phyloP scores from a whole-genome alignment of 768 basidiomycete genomes.

The Pulveroboletus frians region DNA sequence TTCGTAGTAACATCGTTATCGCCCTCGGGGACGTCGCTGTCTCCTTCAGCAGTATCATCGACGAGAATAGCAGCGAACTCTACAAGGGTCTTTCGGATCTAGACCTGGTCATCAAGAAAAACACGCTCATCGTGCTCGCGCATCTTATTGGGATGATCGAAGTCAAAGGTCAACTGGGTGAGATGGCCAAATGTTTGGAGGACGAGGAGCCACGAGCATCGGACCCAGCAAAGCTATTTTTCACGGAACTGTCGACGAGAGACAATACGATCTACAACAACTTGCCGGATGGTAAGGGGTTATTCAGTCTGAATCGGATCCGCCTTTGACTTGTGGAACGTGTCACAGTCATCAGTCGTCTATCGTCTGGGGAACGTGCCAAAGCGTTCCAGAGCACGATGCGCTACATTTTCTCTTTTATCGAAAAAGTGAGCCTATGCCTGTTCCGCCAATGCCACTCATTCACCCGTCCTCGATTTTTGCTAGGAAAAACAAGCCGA shows the following conservation, averaged over 20 bases:
- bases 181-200: constrained; percentile 99
- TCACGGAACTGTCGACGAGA: constrained; percentile 91
- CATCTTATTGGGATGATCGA: constrained; percentile 99
- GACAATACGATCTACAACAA: constrained; percentile 99
- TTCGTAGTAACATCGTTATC: constrained; percentile 95
- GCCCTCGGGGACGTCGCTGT: constrained; percentile 97
- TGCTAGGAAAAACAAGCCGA: constrained; percentile 95
- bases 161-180: constrained; percentile 97
- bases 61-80: constrained; percentile 93
- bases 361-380: constrained; percentile 85
- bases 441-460: neutral
- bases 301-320: neutral
- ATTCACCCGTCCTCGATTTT: neutral
- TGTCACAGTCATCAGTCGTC: constrained; percentile 79
- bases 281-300: constrained; percentile 76
- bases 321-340: constrained; percentile 3
- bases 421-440: constrained; percentile 72
- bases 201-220: constrained; percentile 82
- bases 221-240: constrained; percentile 97
- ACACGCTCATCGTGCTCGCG: constrained; percentile 97
- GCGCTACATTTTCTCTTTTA: constrained; percentile 92
- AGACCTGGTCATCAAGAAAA: constrained; percentile 93
- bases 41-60: constrained; percentile 95
- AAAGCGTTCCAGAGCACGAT: constrained; percentile 89
- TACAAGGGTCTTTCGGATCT: constrained; percentile 90